Base-by-base conservation (phyloP, 371 early-diverging fungal genomes). In the Nosema granulosis region DNA sequence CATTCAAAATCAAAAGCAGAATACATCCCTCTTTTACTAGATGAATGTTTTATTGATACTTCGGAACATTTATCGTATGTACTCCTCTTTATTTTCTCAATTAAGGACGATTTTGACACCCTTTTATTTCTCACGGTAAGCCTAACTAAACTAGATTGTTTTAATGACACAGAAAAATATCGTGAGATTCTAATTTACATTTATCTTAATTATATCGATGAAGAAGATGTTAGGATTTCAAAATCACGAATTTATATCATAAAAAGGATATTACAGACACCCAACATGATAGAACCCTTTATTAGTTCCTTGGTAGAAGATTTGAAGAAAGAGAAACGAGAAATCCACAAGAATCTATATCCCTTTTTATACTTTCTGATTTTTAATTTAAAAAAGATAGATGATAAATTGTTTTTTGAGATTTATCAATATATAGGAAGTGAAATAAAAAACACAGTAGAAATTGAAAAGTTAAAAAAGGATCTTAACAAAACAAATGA, bases 1-100 rank as follows among this genome's bases (percentile, higher is more conserved):
- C 49, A 69, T 67, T 67, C 75, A 16, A 38, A 56, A 49, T 20
- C 28, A 1, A 65, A 74, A 22, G 32, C 58, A 12, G 59, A 74
- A 31, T 74, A 35, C 29, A 54, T 74, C 16, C 24, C 20, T 43
- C 28, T 74, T 57, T 29, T 74, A 43, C 67, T 74, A 65, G 72
- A 72, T 20, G 13, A 18, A 29, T n/a, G 26, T 20, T 69, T 51
- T 31, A 32, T 69, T 16, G 29, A n/a, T 3, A 67, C 29, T 22
- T 4, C 18, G 0, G 68, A 58, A 11, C 35, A 74, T 43, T n/a
- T 74, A 22, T 65, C 67, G 1, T 74, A 74, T 37, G 51, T 74
- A 16, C 54, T 49, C 29, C 31, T 74, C 28, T 74, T 51, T 57
- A 16, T 74, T 18, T 28, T 28, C 9, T 57, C 75, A 22, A 16